phyloP scores from a whole-genome alignment of 2,329 filamentous ascomycete genomes.

The Talaromyces pinophilus region DNA sequence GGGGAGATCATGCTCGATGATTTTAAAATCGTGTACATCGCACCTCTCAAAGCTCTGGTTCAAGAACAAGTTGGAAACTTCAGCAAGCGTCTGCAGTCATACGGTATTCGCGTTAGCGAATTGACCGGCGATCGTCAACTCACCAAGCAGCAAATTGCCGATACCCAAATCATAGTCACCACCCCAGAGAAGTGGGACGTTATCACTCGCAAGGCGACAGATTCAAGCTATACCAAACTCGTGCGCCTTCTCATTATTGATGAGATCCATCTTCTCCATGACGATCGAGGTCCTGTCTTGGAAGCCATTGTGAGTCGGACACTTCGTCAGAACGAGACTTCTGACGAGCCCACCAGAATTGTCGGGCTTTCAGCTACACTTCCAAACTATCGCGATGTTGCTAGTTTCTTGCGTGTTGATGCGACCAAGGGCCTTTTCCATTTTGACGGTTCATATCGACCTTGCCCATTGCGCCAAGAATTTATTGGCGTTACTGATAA shows the following conservation, averaged over 20 bases:
- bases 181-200: conserved; percentile 99
- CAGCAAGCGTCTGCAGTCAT: conserved; percentile 83
- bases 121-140: conserved; percentile 96
- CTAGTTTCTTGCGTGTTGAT: conserved; percentile 90
- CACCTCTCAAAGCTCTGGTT: conserved; percentile 90
- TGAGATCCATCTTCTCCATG: conserved; percentile 95
- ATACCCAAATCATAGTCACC: conserved; percentile 97
- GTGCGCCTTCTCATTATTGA: conserved; percentile 95
- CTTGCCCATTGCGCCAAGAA: conserved; percentile 92
- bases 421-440: conserved; percentile 85
- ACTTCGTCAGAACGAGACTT: conserved; percentile 89
- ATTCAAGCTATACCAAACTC: conserved; percentile 95
- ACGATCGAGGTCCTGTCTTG: conserved; percentile 92
- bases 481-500: conserved; percentile 97
- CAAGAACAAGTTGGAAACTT: conserved; percentile 99
- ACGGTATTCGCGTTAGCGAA: conserved; percentile 91
- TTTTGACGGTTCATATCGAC: conserved; percentile 91
- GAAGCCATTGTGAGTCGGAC: conserved; percentile 97
- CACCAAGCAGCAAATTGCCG: conserved; percentile 96
- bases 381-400: conserved; percentile 95
- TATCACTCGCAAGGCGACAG: conserved; percentile 95
- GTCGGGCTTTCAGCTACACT: conserved; percentile 92
- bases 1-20: conserved; percentile 94
- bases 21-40: conserved; percentile 99
- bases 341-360: conserved; percentile 86